Evolutionary conservation across 2,329 filamentous ascomycete genomes (phyloP).

Genomic region (Metarhizium album): DNA sequence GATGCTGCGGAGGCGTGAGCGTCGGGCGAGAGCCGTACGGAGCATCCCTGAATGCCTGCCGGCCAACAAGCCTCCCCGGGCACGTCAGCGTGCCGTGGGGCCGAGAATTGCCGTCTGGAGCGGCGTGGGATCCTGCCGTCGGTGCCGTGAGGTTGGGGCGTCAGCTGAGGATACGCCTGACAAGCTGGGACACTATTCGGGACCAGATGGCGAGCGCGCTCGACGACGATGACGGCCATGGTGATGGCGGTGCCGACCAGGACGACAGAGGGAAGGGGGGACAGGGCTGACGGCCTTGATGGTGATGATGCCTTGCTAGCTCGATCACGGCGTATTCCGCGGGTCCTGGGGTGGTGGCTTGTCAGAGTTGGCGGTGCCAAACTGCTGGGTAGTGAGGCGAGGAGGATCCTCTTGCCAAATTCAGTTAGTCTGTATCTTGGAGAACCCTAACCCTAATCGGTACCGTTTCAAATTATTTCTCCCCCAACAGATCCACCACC

Average conservation of each 20-base stretch:
- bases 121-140: background rate
- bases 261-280: background rate
- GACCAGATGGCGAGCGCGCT: slow-evolving; percentile 11
- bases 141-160: background rate
- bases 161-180: slow-evolving; percentile 1
- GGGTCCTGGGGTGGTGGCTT: slow-evolving; percentile 6
- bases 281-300: background rate
- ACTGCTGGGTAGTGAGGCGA: background rate
- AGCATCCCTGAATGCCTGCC: slow-evolving; percentile 8
- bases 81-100: slow-evolving; percentile 16
- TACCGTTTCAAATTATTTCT: no score
- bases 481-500: no score
- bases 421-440: no score
- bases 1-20: slow-evolving; percentile 16
- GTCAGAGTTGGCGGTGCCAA: background rate
- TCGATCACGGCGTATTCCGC: slow-evolving; percentile 1
- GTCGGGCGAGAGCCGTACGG: slow-evolving; percentile 19
- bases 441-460: no score
- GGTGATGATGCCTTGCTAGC: background rate
- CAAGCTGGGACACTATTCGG: slow-evolving; percentile 10
- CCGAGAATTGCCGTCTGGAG: slow-evolving; percentile 7
- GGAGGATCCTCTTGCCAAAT: no score
- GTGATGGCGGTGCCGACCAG: no score
- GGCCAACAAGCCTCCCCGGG: slow-evolving; percentile 13
- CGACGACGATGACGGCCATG: background rate